Evolutionary conservation across 768 basidiomycete species (phyloP).

Genomic region (Naematelia aurantialba): DNA sequence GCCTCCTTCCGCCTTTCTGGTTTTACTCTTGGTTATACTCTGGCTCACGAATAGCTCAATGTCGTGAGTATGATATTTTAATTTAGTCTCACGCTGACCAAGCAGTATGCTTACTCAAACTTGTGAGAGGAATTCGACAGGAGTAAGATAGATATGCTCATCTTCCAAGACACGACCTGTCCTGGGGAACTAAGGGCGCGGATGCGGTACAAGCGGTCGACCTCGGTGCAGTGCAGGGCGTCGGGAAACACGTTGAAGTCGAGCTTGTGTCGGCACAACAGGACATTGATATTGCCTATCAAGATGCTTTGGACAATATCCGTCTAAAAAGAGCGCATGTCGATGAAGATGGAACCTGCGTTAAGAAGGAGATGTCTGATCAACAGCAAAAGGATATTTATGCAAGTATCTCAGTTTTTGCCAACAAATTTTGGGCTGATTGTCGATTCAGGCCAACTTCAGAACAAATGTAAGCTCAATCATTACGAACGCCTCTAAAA

Average conservation of each 20-base stretch:
- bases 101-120: slow-evolving; percentile 49
- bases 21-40: slow-evolving; percentile 56
- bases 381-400: slow-evolving; percentile 49
- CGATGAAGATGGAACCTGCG: slow-evolving; percentile 20
- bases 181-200: slow-evolving; percentile 93
- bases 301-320: slow-evolving; percentile 74
- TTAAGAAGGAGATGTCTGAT: slow-evolving; percentile 35
- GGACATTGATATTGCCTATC: slow-evolving; percentile 77
- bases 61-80: slow-evolving; percentile 25
- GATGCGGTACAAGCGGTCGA: slow-evolving; percentile 63
- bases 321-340: slow-evolving; percentile 51
- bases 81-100: slow-evolving; percentile 5
- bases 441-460: slow-evolving; percentile 50
- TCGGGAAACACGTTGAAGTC: slow-evolving; percentile 81
- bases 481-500: background rate
- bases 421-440: slow-evolving; percentile 4
- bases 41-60: slow-evolving; percentile 23
- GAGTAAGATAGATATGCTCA: background rate
- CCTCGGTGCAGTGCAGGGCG: slow-evolving; percentile 67
- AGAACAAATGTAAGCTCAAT: slow-evolving; percentile 36
- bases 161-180: slow-evolving; percentile 19
- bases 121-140: slow-evolving; percentile 24
- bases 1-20: slow-evolving; percentile 83
- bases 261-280: slow-evolving; percentile 77
- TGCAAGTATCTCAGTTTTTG: slow-evolving; percentile 21